Base-by-base conservation (phyloP, 305 asterid genomes). In the Plantago lanceolata region DNA sequence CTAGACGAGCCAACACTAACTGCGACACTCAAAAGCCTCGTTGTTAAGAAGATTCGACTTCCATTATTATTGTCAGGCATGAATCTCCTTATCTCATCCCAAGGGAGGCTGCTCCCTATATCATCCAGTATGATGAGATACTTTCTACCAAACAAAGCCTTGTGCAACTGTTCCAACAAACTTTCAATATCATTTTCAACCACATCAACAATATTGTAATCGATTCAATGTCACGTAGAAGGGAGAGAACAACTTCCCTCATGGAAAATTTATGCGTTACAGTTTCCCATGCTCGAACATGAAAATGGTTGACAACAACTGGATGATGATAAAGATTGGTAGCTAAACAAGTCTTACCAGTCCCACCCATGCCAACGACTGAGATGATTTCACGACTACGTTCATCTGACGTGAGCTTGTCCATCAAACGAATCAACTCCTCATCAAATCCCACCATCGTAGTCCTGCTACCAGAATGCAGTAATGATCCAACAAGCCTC, bases 311-410 rank as follows among this genome's bases (percentile, higher is more conserved):
- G 16, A 51, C 12, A 51, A 51, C 57, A 19, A 8, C 17, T 19
- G 29, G 29, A 51, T 51, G 29, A 2, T 51, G 7, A 51, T 51
- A 51, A 51, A 19, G 4, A 11, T 19, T 19, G 9, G 16, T 51
- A 51, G 57, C 57, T 19, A 51, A 8, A 20, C 28, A 18, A 51
- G 57, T 51, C 57, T 51, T 51, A 51, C 57, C 57, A 19, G 24
- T 17, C 31, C 57, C 57, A 1, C 26, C 40, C 59, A 54, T 54
- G 13, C 59, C 59, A 1, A 26, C 59, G 6, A 54, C 19, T 11
- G 40, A 11, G 5, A 54, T 54, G 40, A 54, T 15, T 19, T 54
- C 8, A 24, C 40, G 40, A 24, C 40, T 54, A 5, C 12, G 17
- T 24, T 26, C 1, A 6, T 24, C 13, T 54, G 57, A 14, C 9